Evolutionary conservation across 495 filamentous ascomycete species (phyloP), one percentile per base, ranked within the genome.

Genomic region (Xylaria bambusicola): DNA sequence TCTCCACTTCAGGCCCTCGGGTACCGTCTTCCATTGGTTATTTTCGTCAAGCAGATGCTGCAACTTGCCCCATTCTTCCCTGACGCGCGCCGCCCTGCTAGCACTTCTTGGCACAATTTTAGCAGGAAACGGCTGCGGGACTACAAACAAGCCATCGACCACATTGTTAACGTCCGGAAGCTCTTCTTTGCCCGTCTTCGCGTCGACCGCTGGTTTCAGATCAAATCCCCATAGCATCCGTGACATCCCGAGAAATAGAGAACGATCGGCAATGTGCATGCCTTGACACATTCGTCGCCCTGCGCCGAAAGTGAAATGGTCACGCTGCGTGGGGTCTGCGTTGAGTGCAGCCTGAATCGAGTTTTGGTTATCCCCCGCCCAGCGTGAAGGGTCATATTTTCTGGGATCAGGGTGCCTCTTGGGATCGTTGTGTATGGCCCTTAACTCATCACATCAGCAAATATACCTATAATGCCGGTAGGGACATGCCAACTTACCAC

Each of bases 271-370:
- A 0, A 86, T 60, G 3, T 73, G 61, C 18, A 80, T 38, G 80
- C 17, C 75, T 0, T 81, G 78, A 62, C 86, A 88, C 20, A 84
- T 74, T 0, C 86, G 74, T 3, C 85, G 75, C 0, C 86, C 86
- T 5, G 80, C 82, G 1, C 86, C 85, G 61, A 86, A 88, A 0
- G 69, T 72, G 27, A 77, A 75, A 45, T 77, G 74, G 48, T 79
- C 78, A 23, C 77, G 75, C 61, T 75, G 71, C 38, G 61, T 41
- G 3, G 41, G 23, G 33, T 76, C 73, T 2, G 70, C 62, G 57
- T 72, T 74, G 58, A 62, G 65, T 6, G 72, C 73, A 23, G 68
- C 61, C 24, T 73, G 67, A 24, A 54, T 55, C 0, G 69, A 63
- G 10, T 47, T 64, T 41, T 69, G 69, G 47, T 56, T 42, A 35